Base-by-base conservation (phyloP, 2,329 filamentous ascomycete genomes). In the Magnaporthiopsis incrustans region DNA sequence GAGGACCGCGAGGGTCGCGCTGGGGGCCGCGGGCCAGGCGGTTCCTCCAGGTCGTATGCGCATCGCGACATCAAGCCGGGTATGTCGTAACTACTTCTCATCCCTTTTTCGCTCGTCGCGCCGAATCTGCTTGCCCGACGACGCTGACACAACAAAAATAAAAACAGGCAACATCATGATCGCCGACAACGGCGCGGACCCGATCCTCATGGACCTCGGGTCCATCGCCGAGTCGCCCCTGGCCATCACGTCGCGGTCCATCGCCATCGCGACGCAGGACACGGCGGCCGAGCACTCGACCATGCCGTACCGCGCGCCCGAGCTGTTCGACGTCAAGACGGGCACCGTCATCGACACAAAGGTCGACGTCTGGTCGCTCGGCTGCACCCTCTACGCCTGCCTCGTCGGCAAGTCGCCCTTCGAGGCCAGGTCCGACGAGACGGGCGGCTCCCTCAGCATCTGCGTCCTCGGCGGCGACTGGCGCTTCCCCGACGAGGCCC, bases 11-110 rank as follows among this genome's bases (percentile, higher is more conserved):
- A 53, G 3, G 44, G 44, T 88, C 68, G 88, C 90, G 3, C 27
- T 87, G 65, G 80, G 85, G 66, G 83, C 90, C 69, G 91, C 5
- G 61, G 30, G 7, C 60, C 35, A 14, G 60, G 60, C 32, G 59
- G 59, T 15, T 25, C 15, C 22, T 33, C 61, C 10, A 62, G 30
- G 50, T 62, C 92, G 26, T 99, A 97, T 75, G 91, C 95, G 67
- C 95, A 99, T 77, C 84, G 95, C 69, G 95, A 99, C 77, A 97
- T 99, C 75, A 99, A 99, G 77, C 95, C 95, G 71, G 94, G 91
- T 92, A 80, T 71, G 83, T 71, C 56, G 35, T 56, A 38, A 56
- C n/a, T 26, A 27, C 22, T 30, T 25, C 38, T 30, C 12, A 30
- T 56, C 7, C 25, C 26, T 60, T 56, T 25, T 3, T n/a, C 3